Base-by-base conservation (phyloP, 805 yeast genomes). In the Metschnikowia bowlesiae region DNA sequence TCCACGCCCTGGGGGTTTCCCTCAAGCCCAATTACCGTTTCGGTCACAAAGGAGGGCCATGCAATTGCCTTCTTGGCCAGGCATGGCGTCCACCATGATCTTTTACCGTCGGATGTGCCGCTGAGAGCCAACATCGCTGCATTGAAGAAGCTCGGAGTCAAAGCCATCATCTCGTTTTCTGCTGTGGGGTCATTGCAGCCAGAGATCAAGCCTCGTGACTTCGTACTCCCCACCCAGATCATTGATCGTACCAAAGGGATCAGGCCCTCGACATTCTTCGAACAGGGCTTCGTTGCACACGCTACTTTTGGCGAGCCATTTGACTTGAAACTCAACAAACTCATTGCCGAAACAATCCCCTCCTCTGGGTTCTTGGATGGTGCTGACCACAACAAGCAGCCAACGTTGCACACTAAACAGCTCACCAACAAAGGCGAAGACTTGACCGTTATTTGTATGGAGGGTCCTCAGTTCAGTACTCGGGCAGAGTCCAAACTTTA, bases 1-100 rank as follows among this genome's bases (percentile, higher is more conserved):
- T 79, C 86, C 16, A 94, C 99, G 3, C 99, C 99, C 22, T 94
- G 98, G 98, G 99, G 99, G 9, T 80, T 78, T 58, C 97, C 99
- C 22, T 90, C 97, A 4, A 85, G 96, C 11, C 91, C 97, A 37
- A 87, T 94, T 64, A 91, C 97, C 44, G 83, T 94, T 53, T 85
- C 96, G n/a, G 82, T 78, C 57, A 88, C 96, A 39, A 69, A 72
- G 2, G 60, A 72, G 34, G 96, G 96, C 1, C 83, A 89, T 66
- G 88, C 90, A 43, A 87, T 94, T 46, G 98, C 98, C 1, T 94
- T 94, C 63, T 76, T 94, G 58, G 94, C 97, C 13, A 83, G 99
- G 69, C 99, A 94, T 65, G 99, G 99, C 39, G 72, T 76, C 37
- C 85, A 87, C 65, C 99, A 94, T 69, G 91, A 90, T 67, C 80